Conservation (phyloP, 768 basidiomycete species). For the Leccinum sublutescens region DNA sequence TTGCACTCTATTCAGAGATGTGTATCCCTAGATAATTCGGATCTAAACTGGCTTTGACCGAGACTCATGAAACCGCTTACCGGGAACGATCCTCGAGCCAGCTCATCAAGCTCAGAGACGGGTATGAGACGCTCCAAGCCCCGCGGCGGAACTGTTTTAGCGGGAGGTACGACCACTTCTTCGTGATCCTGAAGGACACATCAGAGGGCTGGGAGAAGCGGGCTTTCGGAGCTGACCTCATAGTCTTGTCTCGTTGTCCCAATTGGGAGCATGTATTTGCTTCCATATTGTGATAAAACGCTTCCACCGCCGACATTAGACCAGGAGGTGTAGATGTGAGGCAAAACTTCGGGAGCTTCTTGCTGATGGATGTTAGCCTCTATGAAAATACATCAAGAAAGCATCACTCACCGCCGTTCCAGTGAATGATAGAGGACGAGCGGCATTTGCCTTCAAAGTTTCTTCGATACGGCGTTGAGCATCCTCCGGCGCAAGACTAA, state of each 20-base stretch:
- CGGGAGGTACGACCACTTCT: constrained; percentile 88
- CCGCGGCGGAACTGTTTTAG: constrained; percentile 72
- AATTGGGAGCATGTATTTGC: constrained; percentile 75
- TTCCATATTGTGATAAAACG: constrained; percentile 65
- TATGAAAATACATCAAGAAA: neutral
- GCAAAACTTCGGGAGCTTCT: constrained; percentile 60
- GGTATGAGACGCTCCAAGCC: constrained; percentile 66
- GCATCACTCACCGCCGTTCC: constrained; percentile 45
- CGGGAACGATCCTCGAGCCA: constrained; percentile 82
- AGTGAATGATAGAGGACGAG: constrained; percentile 59
- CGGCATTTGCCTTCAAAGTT: constrained; percentile 56
- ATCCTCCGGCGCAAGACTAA: constrained; percentile 41
- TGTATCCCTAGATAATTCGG: constrained; percentile 62
- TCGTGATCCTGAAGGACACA: constrained; percentile 65
- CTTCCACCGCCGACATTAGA: constrained; percentile 56
- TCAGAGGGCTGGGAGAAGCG: constrained; percentile 6
- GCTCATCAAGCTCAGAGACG: constrained; percentile 69
- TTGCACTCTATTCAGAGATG: constrained; percentile 87
- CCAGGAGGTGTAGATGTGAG: constrained; percentile 85
- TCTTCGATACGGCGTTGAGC: constrained; percentile 64
- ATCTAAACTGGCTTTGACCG: neutral
- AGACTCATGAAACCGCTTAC: constrained; percentile 41
- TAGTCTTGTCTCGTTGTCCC: constrained; percentile 69
- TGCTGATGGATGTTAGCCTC: constrained; percentile 37
- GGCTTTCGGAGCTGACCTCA: constrained; percentile 49